Evolutionary conservation across 2,329 filamentous ascomycete species (phyloP).

Genomic region (Sporothrix brasiliensis): DNA sequence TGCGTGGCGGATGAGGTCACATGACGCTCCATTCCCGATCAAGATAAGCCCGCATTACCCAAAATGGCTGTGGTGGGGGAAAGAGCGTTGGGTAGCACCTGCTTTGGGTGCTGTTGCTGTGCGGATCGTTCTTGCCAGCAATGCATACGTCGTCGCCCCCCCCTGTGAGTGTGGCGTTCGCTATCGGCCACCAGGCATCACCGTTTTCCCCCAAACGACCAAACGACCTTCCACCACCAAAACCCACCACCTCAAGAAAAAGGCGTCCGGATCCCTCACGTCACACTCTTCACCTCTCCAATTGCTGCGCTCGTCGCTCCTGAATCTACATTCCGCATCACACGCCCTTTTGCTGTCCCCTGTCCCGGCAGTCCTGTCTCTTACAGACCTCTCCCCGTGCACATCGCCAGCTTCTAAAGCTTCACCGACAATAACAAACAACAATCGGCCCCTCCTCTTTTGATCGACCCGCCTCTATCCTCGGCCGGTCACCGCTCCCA

Average conservation of each 20-base stretch:
- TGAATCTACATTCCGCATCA: conserved; percentile 7
- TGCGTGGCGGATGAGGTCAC: conserved; percentile 27
- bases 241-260: not conserved
- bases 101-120: conserved; percentile 20
- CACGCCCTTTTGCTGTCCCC: not conserved
- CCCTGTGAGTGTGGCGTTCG: conserved; percentile 17
- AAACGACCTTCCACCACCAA: not conserved
- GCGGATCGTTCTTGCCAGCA: conserved; percentile 7
- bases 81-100: conserved; percentile 17
- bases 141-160: conserved; percentile 14
- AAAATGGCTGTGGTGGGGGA: conserved; percentile 18
- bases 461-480: not conserved
- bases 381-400: not conserved
- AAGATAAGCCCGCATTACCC: conserved; percentile 17
- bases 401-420: not conserved
- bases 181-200: conserved; percentile 31
- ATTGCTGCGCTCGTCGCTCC: not conserved
- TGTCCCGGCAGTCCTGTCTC: not conserved
- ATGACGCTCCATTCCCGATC: conserved; percentile 32
- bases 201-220: conserved; percentile 24
- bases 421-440: conserved; percentile 24
- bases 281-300: not conserved
- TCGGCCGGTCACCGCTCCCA: not conserved
- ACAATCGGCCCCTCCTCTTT: not conserved
- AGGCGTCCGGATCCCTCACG: conserved; percentile 5